Evolutionary conservation across 176 grass and related monocot genomes (phyloP), one percentile per base, ranked within the genome.

Genomic region (Eragrostis nindensis): DNA sequence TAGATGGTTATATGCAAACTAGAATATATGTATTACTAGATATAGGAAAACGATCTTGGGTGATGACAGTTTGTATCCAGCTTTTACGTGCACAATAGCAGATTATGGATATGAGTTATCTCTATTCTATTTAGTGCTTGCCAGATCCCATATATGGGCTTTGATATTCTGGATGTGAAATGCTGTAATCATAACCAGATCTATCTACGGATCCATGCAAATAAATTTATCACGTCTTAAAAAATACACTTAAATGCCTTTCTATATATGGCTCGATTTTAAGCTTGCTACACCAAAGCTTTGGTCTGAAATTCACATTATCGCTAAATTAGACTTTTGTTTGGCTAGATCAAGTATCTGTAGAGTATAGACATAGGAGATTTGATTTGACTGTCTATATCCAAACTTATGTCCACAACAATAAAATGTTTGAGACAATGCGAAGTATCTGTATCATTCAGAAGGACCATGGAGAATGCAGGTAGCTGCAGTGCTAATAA

Each of bases 21-120:
- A 43, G 50, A 32, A 50, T 47, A 56, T 24, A 56, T 59, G 75
- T 68, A 62, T 82, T 57, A 49, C 78, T 63, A 76, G 64, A 69
- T 65, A 49, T 25, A 63, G 56, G 42, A 69, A 62, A 74, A 36
- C 32, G 4, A 59, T n/a, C 36, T 36, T 59, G 22, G n/a, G 15
- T 3, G 5, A 16, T 29, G 63, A 66, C 29, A 53, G 17, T 26
- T 74, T 76, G 25, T 62, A 61, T 45, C 21, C 30, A 49, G 27
- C 40, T 86, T 74, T 80, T 30, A 17, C 74, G 11, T 54, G 70
- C 84, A 57, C 40, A 57, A 74, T 4, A 49, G 49, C 1, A 21
- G 61, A 67, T 59, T 21, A 67, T 18, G 16, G 44, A 78, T 71
- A 61, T 78, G 30, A 17, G 44, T 39, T 59, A 27, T 21, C 69